phyloP scores from a whole-genome alignment of 1,284 basidiomycete genomes.

The Ganoderma resinaceum region DNA sequence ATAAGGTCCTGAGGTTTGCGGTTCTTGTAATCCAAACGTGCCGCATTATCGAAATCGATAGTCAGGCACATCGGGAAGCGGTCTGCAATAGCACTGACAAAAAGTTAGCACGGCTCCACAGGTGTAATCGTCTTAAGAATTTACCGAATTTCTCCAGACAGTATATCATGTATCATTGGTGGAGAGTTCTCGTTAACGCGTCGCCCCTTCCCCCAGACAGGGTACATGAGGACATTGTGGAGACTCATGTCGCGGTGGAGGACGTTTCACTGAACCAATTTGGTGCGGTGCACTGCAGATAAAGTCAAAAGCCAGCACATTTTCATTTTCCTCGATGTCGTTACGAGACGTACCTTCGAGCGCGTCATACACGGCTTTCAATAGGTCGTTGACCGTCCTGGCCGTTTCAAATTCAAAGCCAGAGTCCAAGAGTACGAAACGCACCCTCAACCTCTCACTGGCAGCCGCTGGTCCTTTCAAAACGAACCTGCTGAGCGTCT shows the following conservation, averaged over 20 bases:
- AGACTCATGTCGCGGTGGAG: background rate
- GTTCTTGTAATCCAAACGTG: background rate
- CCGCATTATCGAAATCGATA: background rate
- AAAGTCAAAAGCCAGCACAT: background rate
- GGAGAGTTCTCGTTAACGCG: background rate
- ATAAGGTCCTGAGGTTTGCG: background rate
- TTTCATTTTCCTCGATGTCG: no score
- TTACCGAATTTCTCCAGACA: background rate
- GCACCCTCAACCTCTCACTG: background rate
- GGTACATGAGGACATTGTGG: constrained; percentile 6
- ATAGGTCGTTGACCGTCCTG: background rate
- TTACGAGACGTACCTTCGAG: background rate
- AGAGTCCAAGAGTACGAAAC: background rate
- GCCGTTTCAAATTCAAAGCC: background rate
- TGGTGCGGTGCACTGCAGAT: constrained; percentile 1
- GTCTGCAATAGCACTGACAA: background rate
- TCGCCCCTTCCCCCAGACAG: background rate
- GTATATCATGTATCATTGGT: background rate
- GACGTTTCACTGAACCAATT: background rate
- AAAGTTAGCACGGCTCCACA: background rate
- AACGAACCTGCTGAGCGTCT: background rate
- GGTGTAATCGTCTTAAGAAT: background rate
- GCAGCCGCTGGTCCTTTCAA: background rate
- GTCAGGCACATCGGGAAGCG: background rate
- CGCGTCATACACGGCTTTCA: background rate